These are phyloP conservation scores for Arxiozyma heterogenica DNA, from an alignment of 1,139 yeast genomes.

Conservation along the genomic window DNA sequence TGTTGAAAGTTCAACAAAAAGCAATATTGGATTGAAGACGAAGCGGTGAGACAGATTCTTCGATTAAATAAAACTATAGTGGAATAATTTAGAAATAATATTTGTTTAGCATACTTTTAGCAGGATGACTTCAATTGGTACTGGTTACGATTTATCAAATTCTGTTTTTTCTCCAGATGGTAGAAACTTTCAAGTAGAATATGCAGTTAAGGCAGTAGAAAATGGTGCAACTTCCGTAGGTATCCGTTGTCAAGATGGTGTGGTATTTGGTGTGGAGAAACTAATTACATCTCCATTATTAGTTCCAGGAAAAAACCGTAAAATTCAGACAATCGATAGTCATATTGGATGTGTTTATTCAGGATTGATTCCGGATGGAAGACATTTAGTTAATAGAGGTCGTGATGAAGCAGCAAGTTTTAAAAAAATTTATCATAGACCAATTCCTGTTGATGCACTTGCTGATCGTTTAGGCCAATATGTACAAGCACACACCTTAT, in stretches of 20 bases:
- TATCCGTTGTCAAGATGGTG: slow-evolving; percentile 82
- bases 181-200: slow-evolving; percentile 96
- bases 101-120: background rate
- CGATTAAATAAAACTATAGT: background rate
- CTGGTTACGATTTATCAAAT: slow-evolving; percentile 93
- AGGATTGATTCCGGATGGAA: slow-evolving; percentile 93
- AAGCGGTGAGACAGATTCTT: too few relatives aligned
- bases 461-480: slow-evolving; percentile 85
- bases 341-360: slow-evolving; percentile 93
- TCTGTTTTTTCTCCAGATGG: slow-evolving; percentile 88
- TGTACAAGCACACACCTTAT: slow-evolving; percentile 92
- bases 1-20: background rate
- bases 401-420: slow-evolving; percentile 84
- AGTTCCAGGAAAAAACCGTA: slow-evolving; percentile 79
- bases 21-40: background rate
- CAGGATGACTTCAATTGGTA: slow-evolving; percentile 77
- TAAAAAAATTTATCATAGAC: slow-evolving; percentile 66
- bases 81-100: background rate
- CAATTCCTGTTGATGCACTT: slow-evolving; percentile 72
- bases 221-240: slow-evolving; percentile 95
- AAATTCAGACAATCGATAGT: slow-evolving; percentile 87
- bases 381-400: slow-evolving; percentile 85
- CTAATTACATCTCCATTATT: slow-evolving; percentile 76
- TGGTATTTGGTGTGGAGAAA: slow-evolving; percentile 94
- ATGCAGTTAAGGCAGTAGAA: slow-evolving; percentile 95